Evolutionary conservation across 169 alveolate species (phyloP), one percentile per base, ranked within the genome.

Genomic region (Eimeria acervulina): DNA sequence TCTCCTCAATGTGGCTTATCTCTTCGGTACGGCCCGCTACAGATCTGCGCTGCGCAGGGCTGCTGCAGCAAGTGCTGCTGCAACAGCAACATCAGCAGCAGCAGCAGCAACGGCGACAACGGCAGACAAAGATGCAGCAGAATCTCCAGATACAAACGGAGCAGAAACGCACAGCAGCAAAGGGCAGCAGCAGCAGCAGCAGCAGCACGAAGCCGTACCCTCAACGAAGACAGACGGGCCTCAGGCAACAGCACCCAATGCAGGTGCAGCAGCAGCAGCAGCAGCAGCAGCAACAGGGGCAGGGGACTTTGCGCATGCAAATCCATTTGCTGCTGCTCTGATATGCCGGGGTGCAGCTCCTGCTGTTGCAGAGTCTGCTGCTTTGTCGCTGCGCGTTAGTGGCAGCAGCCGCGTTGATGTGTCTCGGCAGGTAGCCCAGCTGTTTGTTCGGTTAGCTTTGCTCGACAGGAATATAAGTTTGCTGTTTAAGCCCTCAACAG

Each of bases 351-450:
- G 88, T 2, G 88, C 61, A 28, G 15, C 88, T 2, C 63, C 88
- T 2, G 61, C 88, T 38, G 88, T 42, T 2, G 88, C 88, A 36
- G 88, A 47, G 33, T 3, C 88, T 8, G 28, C 52, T 10, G 88
- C 95, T 5, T 61, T 90, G 31, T 83, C 90, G 10, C 81, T 90
- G 7, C 89, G 95, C 31, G 59, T 90, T 19, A 90, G 95, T 42
- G 90, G 95, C 68, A 90, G 95, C 90, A 74, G 72, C 88, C 47
- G 68, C 17, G 78, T 83, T 15, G 95, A 90, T 36, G 26, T 74
- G n/a, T 28, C 95, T 40, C 51, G 95, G 42, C 90, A 70, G 44
- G 83, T 74, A 3, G 95, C 95, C 51, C 95, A 90, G 90, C 33
- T 90, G 36, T 52, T 90, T 55, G 95, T 76, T 17, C 89, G 95